Evolutionary conservation across 192 early-diverging fungal genomes (phyloP), one percentile per base, ranked within the genome.

Genomic region (Coemansia sp.): DNA sequence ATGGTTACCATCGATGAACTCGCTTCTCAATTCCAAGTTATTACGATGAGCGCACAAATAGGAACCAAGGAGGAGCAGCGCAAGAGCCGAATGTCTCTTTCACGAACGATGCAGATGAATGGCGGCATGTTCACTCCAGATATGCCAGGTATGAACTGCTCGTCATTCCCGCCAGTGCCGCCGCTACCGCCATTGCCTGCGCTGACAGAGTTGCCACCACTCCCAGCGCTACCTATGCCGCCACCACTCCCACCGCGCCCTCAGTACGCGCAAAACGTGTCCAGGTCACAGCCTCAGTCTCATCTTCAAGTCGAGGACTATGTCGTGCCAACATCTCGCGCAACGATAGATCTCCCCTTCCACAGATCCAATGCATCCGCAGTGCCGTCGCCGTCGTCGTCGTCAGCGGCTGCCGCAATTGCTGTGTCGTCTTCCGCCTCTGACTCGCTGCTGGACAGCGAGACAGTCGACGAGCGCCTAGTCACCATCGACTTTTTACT

Each of bases 21-120:
- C 23, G 79, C 72, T 2, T 82, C 79, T 38, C 79, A 82, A 63
- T 77, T 82, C 50, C 68, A 77, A 60, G 67, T 71, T 17, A 69
- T 74, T 6, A 70, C 79, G 15, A 72, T 82, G 1, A 75, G 79
- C 17, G 79, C 79, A 23, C 67, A 82, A 44, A 77, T 82, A 31
- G 79, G 67, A 7, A 73, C 71, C 71, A 82, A 82, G 66, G 79
- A 82, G 59, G 79, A 82, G 64, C 74, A 77, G 68, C 71, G 79
- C 62, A 76, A 77, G 44, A 82, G 79, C 38, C 72, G 72, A 46
- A 74, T 82, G 71, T 82, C 79, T 42, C 57, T 82, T 41, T 66
- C 68, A 19, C 63, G 69, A n/a, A 46, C 67, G 2, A 42, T 70
- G 48, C 64, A 72, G 34, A 42, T 72, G n/a, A 70, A 53, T 45